These are phyloP conservation scores for Paramecium tetraurelia DNA, from an alignment of 73 alveolate genomes.

Conservation along the genomic window DNA sequence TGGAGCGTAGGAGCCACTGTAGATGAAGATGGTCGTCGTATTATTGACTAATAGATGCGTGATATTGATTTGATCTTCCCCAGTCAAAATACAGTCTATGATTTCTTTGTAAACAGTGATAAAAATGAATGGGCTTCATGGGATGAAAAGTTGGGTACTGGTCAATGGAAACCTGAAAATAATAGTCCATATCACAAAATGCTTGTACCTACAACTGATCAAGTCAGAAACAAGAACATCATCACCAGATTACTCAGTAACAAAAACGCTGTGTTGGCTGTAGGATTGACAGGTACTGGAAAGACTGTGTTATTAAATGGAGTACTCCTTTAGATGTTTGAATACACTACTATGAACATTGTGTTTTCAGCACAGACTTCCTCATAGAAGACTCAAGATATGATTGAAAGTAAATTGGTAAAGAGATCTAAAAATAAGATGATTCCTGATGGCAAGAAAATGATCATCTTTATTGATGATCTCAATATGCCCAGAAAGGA, in stretches of 20 bases:
- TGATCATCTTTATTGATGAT: slow-evolving; percentile 97
- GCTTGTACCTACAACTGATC: slow-evolving; percentile 95
- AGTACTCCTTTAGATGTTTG: slow-evolving; percentile 25
- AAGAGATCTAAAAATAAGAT: slow-evolving; percentile 96
- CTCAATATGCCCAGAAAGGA: slow-evolving; percentile 99
- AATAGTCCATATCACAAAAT: slow-evolving; percentile 88
- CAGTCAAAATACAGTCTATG: slow-evolving; percentile 87
- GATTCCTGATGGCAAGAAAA: slow-evolving; percentile 95
- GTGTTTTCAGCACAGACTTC: slow-evolving; percentile 97
- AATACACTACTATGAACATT: slow-evolving; percentile 82
- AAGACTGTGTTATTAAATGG: slow-evolving; percentile 93
- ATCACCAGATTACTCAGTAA: slow-evolving; percentile 25
- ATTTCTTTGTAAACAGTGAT: slow-evolving; percentile 91
- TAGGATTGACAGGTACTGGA: slow-evolving; percentile 99
- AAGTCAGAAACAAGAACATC: slow-evolving; percentile 84
- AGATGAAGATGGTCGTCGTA: slow-evolving; percentile 82
- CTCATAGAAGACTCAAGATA: slow-evolving; percentile 89
- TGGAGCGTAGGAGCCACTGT: slow-evolving; percentile 97
- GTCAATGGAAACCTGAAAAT: slow-evolving; percentile 88
- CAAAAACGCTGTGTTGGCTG: slow-evolving; percentile 73
- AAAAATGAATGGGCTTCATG: slow-evolving; percentile 99
- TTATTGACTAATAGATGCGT: slow-evolving; percentile 82
- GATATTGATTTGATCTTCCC: slow-evolving; percentile 91
- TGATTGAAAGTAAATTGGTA: slow-evolving; percentile 95
- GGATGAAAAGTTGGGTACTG: slow-evolving; percentile 94